Percentiles rank a stretch among this genome's conserved stretches.
Evolutionary conservation across 2,329 filamentous ascomycete species (phyloP).

Genomic region (Apiospora saccharicola): DNA sequence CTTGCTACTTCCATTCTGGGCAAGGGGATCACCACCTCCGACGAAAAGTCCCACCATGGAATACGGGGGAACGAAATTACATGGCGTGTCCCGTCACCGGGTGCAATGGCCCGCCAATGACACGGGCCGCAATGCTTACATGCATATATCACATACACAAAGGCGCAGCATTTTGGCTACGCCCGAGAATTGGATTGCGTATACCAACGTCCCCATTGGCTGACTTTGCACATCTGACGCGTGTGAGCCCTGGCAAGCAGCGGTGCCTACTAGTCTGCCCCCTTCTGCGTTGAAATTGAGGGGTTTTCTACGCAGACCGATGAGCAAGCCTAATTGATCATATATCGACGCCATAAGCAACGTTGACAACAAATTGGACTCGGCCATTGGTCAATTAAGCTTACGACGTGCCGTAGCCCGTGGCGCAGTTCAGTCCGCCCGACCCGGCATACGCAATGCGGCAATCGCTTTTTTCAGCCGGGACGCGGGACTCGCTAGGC

Average conservation of each 20-base stretch:
- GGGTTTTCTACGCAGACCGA: not conserved
- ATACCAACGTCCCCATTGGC: not conserved
- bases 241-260: not conserved
- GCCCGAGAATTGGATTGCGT: not conserved
- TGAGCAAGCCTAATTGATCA: not conserved
- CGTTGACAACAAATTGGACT: not conserved
- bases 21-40: not conserved
- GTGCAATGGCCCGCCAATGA: not conserved
- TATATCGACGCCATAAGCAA: not conserved
- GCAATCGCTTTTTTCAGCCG: not conserved
- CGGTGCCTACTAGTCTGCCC: not conserved
- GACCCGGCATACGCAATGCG: conserved; percentile 4
- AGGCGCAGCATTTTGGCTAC: not conserved
- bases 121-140: not conserved
- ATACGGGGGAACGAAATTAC: not conserved
- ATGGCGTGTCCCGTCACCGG: not conserved
- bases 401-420: not conserved
- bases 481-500: not conserved
- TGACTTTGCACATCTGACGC: not conserved
- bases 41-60: not conserved
- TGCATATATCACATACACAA: not conserved
- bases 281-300: not conserved
- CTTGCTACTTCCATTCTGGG: not conserved
- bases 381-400: not conserved
- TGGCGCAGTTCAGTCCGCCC: not conserved